Evolutionary conservation across 345 rosid species (phyloP).

Genomic region (Euphorbia lathyris): DNA sequence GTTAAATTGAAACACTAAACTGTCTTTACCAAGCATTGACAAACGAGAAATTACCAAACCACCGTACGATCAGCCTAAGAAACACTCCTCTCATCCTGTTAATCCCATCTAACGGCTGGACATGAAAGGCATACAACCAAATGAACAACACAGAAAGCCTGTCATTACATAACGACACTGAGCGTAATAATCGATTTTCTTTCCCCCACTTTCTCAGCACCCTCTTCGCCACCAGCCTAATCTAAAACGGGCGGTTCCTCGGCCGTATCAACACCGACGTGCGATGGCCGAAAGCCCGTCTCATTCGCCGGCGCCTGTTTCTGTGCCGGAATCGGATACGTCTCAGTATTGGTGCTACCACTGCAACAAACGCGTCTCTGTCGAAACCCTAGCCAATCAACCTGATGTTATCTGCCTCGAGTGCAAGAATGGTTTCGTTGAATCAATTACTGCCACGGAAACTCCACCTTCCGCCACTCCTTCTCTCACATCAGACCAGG

Average conservation of each 20-base stretch:
- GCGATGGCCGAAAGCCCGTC: constrained; percentile 50
- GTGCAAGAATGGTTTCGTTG: constrained; percentile 76
- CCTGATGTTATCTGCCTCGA: constrained; percentile 54
- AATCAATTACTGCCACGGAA: constrained; percentile 42
- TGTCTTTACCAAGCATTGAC: background rate
- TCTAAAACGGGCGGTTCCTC: constrained; percentile 1
- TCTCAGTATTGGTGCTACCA: constrained; percentile 65
- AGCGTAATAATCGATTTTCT: background rate
- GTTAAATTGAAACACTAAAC: no score
- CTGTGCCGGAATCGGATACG: constrained; percentile 5
- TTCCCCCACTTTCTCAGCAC: constrained; percentile 8
- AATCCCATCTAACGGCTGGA: background rate
- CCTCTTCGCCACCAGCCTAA: background rate
- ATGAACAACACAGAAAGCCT: background rate
- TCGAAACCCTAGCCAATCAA: constrained; percentile 44
- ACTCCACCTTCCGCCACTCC: constrained; percentile 29
- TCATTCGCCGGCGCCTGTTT: constrained; percentile 20
- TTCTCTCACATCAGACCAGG: constrained; percentile 42
- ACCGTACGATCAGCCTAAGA: background rate
- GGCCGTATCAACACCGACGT: constrained; percentile 3
- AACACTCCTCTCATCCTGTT: background rate
- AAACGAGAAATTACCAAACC: background rate
- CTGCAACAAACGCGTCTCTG: constrained; percentile 64
- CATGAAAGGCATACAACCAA: constrained; percentile 5
- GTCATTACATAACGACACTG: constrained; percentile 1